Evolutionary conservation across 768 basidiomycete species (phyloP), one percentile per base, ranked within the genome.

Genomic region (Tephrocybe sp.): DNA sequence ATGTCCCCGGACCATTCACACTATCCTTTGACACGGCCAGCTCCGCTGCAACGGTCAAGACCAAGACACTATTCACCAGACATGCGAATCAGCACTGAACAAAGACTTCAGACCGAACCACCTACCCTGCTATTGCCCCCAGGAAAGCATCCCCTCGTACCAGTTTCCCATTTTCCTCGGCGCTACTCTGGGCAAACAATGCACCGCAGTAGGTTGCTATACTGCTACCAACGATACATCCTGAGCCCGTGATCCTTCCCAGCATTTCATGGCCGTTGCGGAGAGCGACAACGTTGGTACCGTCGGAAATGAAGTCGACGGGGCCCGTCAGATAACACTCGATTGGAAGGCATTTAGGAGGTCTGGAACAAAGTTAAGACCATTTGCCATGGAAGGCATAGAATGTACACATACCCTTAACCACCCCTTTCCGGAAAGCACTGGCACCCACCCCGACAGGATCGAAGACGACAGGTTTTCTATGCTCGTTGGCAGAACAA

Each of bases 391-490:
- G n/a, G n/a, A n/a, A n/a, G 13, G 16, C 13, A 22, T 22, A 33
- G n/a, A 38, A 30, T 23, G 25, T 2, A 3, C 25, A 45, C 71
- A 31, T 56, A 86, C 88, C 76, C 45, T 74, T 72, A 3, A 86
- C 83, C 2, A 74, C 76, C 9, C 72, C 69, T 55, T 82, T 82
- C 41, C 94, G 78, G 63, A 81, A 89, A 3, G 66, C 56, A 2
- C 88, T 89, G 1, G 94, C 93, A 5, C 94, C 94, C 0, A 93
- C 78, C 16, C 91, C 94, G 10, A 97, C 94, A 2, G 94, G 94
- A 62, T 97, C 94, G 51, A 95, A 89, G 0, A 97, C 76, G 11
- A 97, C 66, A 0, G 91, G 88, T 60, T 86, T 92, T 56, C 74
- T 73, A 45, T 76, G 77, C 40, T 71, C 61, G 58, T 93, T 94